Percentiles rank a stretch among this genome's conserved stretches.
Evolutionary conservation across 1,139 yeast genomes (phyloP).

Genomic region (Geotrichum citri-aurantii): DNA sequence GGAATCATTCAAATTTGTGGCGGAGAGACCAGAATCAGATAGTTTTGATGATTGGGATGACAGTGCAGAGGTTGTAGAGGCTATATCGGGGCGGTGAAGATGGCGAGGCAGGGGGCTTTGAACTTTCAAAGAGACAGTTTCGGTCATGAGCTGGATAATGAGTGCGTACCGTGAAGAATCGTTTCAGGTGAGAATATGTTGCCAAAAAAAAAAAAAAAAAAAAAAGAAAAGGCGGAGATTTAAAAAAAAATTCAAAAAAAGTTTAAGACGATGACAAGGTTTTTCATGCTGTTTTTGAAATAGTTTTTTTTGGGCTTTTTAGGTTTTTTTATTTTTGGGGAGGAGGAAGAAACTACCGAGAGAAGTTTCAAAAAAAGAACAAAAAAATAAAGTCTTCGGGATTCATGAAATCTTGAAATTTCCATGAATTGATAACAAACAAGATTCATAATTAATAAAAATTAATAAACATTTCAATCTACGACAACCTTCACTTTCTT

Average conservation of each 20-base stretch:
- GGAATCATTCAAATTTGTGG: background rate
- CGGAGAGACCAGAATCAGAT: background rate
- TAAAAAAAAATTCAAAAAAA: background rate
- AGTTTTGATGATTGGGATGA: background rate
- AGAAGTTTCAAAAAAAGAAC: background rate
- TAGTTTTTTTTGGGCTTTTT: background rate
- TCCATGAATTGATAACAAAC: too few relatives aligned
- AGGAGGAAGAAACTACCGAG: too few relatives aligned
- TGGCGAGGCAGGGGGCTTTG: background rate
- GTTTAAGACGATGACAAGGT: background rate
- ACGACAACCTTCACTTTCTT: too few relatives aligned
- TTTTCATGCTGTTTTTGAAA: background rate
- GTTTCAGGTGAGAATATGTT: too few relatives aligned
- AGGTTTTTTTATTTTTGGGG: background rate
- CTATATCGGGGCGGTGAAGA: background rate
- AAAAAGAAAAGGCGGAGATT: background rate
- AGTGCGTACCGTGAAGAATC: background rate
- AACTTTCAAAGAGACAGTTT: background rate
- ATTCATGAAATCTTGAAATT: too few relatives aligned
- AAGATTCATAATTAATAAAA: too few relatives aligned
- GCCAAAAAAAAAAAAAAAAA: background rate
- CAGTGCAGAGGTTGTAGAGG: background rate
- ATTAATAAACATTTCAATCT: too few relatives aligned
- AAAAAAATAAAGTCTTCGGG: too few relatives aligned
- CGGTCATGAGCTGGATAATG: background rate